Base-by-base conservation (phyloP, 257 asterid genomes). In the Solanum rostratum region DNA sequence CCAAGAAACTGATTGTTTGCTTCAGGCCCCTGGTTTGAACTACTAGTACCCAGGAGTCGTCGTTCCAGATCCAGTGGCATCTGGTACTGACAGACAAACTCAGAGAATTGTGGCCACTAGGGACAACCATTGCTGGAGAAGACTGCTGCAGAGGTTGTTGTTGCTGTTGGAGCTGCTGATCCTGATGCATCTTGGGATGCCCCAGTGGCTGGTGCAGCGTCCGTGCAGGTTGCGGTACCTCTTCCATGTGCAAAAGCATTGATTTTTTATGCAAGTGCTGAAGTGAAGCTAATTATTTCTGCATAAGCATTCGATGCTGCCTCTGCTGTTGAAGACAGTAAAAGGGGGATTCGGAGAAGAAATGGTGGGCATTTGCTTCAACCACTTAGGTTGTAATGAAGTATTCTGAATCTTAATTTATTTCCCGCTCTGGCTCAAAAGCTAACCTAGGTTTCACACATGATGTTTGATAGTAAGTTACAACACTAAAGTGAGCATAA, bases 1-100 rank as follows among this genome's bases (percentile, higher is more conserved):
- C 98, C 98, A 78, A 96, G 92, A 84, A 96, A 90, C 50, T 96
- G 98, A 89, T 89, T 91, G 91, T 93, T 92, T 9, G 95, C 95
- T 86, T 93, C 98, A 50, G 95, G 90, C 87, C 98, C 99, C 85
- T 92, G 98, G 89, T 97, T 96, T 59, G 98, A 93, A 88, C 97
- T 95, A 76, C 97, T 98, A n/a, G n/a, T n/a, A n/a, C 63, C 97
- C 98, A 0, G 98, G 97, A 45, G 97, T 91, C 50, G 97, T 92
- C 7, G 93, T 85, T 83, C 97, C 99, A 54, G 97, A 93, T 85
- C 94, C 97, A 83, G 97, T 90, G 71, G 93, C 97, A 88, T 93
- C 95, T 49, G 97, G 97, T 89, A 93, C 97, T 49, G 97, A 96
- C 99, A 2, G 97, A 93, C 92, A 95, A 88, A 90, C 98, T 93